Evolutionary conservation across 495 filamentous ascomycete species (phyloP), one percentile per base, ranked within the genome.

Genomic region (Choiromyces venosus): DNA sequence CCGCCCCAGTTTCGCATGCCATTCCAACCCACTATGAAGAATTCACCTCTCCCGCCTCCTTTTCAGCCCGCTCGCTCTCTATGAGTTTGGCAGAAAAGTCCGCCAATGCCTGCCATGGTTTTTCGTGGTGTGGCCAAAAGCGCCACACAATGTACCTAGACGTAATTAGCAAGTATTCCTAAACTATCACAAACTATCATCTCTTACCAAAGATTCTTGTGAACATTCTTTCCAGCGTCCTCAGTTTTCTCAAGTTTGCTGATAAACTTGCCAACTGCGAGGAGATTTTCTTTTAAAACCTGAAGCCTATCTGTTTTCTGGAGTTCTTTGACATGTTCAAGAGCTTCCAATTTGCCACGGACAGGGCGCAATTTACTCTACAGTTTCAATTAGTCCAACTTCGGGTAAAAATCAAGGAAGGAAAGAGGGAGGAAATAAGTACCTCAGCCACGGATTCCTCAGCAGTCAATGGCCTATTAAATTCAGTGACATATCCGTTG

Each of bases 311-410:
- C 87, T 64, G 86, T 86, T 44, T 87, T 89, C 66, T 89, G 86
- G 64, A 87, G 86, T 73, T 88, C 87, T 72, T 88, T 90, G 0
- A 87, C 91, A n/a, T 90, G 88, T 67, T 83, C 83, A 25, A 92
- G 85, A 42, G 84, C 83, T 68, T 85, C 85, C 9, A 93, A 82
- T 71, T 87, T 89, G 16, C 85, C 65, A 90, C 87, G 18, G 88
- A 90, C 71, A 89, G 83, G 74, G 83, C 82, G 71, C 84, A 84
- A n/a, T 88, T 82, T 83, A 88, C 86, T 56, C 85, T 84, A 70
- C 88, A 86, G 44, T 72, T 65, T 46, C 76, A 69, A 37, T 79
- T 76, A 73, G 73, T 46, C 16, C 44, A 14, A 16, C 29, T 70
- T 38, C 37, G 36, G 61, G 25, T 38, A 61, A 68, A 44, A 37